Evolutionary conservation across 768 basidiomycete species (phyloP).

Genomic region (Agrocybe pediades): DNA sequence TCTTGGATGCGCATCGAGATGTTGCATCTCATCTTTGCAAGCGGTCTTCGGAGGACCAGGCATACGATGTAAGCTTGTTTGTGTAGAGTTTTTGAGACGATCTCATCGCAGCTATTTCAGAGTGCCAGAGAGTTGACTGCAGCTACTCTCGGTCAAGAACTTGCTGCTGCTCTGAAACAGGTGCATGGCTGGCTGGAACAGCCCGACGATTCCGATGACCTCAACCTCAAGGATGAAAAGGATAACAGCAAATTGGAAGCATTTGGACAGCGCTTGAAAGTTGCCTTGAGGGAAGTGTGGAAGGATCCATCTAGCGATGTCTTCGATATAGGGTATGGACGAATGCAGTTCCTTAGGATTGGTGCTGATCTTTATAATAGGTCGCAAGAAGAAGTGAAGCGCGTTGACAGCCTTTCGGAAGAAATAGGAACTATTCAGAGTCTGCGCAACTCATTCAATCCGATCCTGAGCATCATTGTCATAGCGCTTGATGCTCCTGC

Average conservation of each 20-base stretch:
- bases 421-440: slow-evolving; percentile 77
- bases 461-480: slow-evolving; percentile 80
- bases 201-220: slow-evolving; percentile 45
- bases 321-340: slow-evolving; percentile 76
- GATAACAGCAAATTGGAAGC: slow-evolving; percentile 39
- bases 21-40: slow-evolving; percentile 70
- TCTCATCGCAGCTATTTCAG: slow-evolving; percentile 37
- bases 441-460: slow-evolving; percentile 79
- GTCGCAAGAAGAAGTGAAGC: slow-evolving; percentile 68
- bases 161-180: slow-evolving; percentile 69
- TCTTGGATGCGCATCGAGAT: slow-evolving; percentile 64
- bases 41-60: slow-evolving; percentile 76
- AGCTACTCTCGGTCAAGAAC: slow-evolving; percentile 80
- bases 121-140: slow-evolving; percentile 83
- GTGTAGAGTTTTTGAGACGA: neutral
- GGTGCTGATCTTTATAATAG: slow-evolving; percentile 32
- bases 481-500: slow-evolving; percentile 79
- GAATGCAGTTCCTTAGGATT: neutral
- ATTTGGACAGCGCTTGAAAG: slow-evolving; percentile 62
- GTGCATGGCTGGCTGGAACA: slow-evolving; percentile 52
- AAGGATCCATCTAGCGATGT: slow-evolving; percentile 67
- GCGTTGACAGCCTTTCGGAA: slow-evolving; percentile 71
- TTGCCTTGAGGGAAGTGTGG: slow-evolving; percentile 74
- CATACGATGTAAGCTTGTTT: slow-evolving; percentile 63
- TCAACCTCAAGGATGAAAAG: slow-evolving; percentile 43